phyloP scores from a whole-genome alignment of 768 basidiomycete genomes.

The Kwoniella botswanensis region DNA sequence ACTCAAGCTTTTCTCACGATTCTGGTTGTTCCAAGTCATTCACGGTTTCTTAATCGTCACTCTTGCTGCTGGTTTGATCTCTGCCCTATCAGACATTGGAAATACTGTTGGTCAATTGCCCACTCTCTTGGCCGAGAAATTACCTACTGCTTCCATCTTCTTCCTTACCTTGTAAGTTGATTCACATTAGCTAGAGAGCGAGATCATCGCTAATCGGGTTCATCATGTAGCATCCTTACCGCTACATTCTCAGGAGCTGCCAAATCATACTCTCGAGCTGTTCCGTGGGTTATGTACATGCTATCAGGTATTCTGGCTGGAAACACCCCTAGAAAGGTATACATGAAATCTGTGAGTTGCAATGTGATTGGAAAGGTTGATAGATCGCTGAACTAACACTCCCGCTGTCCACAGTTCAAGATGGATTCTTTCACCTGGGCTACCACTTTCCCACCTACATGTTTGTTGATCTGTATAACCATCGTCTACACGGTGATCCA shows the following conservation, averaged over 20 bases:
- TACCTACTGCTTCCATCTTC: constrained; percentile 57
- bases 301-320: constrained; percentile 51
- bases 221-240: constrained; percentile 43
- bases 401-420: constrained; percentile 33
- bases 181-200: too few species aligned
- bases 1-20: constrained; percentile 55
- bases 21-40: constrained; percentile 59
- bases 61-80: constrained; percentile 54
- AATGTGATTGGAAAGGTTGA: not conserved
- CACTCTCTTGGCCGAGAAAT: constrained; percentile 49
- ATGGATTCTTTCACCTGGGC: constrained; percentile 49
- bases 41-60: constrained; percentile 60
- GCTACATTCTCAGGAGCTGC: constrained; percentile 53
- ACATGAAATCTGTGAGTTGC: constrained; percentile 37
- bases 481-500: constrained; percentile 59
- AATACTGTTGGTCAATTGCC: constrained; percentile 39
- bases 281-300: constrained; percentile 53
- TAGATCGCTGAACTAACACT: not conserved
- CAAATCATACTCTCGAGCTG: constrained; percentile 52
- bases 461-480: constrained; percentile 55
- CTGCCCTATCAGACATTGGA: constrained; percentile 42
- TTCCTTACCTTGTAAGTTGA: constrained; percentile 57
- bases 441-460: constrained; percentile 53
- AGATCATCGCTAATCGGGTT: constrained; percentile 5
- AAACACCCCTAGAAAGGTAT: constrained; percentile 57